Evolutionary conservation across 257 asterid species (phyloP), one percentile per base, ranked within the genome.

Genomic region (Nemophila menziesii): DNA sequence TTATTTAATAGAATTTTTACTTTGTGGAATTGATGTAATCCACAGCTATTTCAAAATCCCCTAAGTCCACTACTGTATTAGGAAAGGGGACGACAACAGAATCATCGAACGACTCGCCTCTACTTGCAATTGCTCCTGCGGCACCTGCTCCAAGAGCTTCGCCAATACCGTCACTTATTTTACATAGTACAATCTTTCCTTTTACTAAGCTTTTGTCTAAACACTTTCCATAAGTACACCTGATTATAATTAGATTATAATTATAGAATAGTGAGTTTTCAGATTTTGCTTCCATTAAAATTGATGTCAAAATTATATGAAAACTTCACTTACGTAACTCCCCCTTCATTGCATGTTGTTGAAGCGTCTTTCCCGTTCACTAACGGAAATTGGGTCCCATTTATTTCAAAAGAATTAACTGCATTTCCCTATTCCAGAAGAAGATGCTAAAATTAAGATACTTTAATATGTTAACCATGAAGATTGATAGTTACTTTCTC

Each of bases 131-230:
- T 19, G 47, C 15, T 27, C 63, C 67, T 11, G 34, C 0, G 7
- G 58, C 58, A 15, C 44, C 65, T 13, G 44, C 56, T 0, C 0
- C 8, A 3, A 2, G 8, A 23, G 37, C 64, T 46, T 15, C 66
- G 1, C 0, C 14, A 5, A 42, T 10, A 39, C 60, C 58, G 12
- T 1, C 33, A 24, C 6, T 11, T 26, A 2, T 2, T n/a, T 16
- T 26, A 24, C 68, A 60, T 5, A 64, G 27, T 11, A 56, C 37
- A 5, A 64, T 43, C 29, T 63, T 58, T 16, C 61, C 70, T 23
- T 54, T 38, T 24, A 63, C 70, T 11, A 42, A 23, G 8, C 42
- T 38, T 14, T 9, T 19, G 1, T 67, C 60, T 8, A 67, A 19
- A 5, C 75, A 68, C 0, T 16, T 39, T 1, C 0, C 0, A 4